Evolutionary conservation across 352 stramenopile species (phyloP), one percentile per base, ranked within the genome.

Genomic region (Phytophthora agathidicida): DNA sequence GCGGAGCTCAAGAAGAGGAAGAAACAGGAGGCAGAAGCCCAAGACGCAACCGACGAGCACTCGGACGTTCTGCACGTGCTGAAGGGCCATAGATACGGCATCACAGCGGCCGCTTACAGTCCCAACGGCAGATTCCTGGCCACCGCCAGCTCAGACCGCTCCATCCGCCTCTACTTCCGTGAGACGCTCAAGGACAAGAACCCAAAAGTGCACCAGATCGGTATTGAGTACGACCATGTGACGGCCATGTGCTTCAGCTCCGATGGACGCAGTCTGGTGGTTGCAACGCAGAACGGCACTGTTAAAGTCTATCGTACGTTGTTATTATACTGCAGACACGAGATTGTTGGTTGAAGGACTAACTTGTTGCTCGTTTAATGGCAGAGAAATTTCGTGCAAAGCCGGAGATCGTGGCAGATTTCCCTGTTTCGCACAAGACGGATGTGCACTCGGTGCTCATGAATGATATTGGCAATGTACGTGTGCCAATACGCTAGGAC

Each of bases 371-470:
- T 49, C 37, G 3, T 14, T 35, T 35, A 30, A 35, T 50, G 39
- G n/a, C 51, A 93, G 83, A 93, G 52, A 94, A 94, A 51, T 68
- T 92, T 24, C 83, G 84, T 39, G 46, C 72, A 24, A 94, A 92
- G 39, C 82, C 84, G 3, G 78, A 94, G 60, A 64, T 91, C 7
- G 67, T 86, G 26, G 69, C 58, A 3, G 81, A 89, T 27, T 91
- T 94, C 38, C 63, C 68, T 2, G 60, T 80, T 20, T 53, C 68
- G 16, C 84, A 94, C 69, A 91, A 90, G 68, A 83, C 78, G 19
- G 78, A 92, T 41, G 77, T 92, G 16, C 82, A 89, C 58, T 92
- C 82, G 26, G 76, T 94, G 41, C 68, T 91, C 28, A 90, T 94
- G 82, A 92, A 90, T 50, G 82, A 94, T 58, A 75, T 92, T 59